Conservation (phyloP, 768 basidiomycete genomes). For the Kwoniella europaea region DNA sequence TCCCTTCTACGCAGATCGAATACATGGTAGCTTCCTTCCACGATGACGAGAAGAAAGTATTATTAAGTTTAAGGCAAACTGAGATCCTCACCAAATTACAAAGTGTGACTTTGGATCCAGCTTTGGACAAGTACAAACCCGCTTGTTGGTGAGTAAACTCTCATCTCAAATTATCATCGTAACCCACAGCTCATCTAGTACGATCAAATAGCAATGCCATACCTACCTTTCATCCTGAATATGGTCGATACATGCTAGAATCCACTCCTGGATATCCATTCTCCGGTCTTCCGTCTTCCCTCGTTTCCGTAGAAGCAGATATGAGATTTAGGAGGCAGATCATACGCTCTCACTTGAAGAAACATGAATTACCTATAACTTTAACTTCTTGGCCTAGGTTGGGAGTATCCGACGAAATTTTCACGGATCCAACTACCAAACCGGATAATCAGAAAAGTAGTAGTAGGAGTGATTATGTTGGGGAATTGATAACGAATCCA, state of each 20-base stretch:
- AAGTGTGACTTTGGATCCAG: constrained; percentile 70
- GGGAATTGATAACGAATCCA: constrained; percentile 94
- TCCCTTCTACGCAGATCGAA: constrained; percentile 70
- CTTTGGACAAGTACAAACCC: constrained; percentile 49
- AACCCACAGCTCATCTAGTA: too few species aligned
- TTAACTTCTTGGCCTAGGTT: constrained; percentile 94
- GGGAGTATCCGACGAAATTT: constrained; percentile 75
- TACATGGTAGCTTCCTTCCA: constrained; percentile 93
- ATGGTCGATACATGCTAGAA: constrained; percentile 98
- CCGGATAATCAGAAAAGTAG: constrained; percentile 72
- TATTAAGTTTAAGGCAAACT: constrained; percentile 89
- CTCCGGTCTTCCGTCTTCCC: constrained; percentile 80
- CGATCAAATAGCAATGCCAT: constrained; percentile 65
- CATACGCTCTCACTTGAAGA: constrained; percentile 78
- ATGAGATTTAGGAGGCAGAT: constrained; percentile 92
- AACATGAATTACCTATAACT: constrained; percentile 87
- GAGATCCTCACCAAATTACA: constrained; percentile 85
- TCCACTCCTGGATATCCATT: constrained; percentile 96
- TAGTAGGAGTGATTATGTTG: constrained; percentile 91
- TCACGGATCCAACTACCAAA: constrained; percentile 86
- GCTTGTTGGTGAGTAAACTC: constrained; percentile 38
- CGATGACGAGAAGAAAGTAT: constrained; percentile 75
- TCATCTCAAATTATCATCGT: too few species aligned
- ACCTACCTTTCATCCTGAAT: constrained; percentile 96
- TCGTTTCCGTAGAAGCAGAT: constrained; percentile 87